These are phyloP conservation scores for Xylaria longipes DNA, from an alignment of 495 filamentous ascomycete species.

Conservation along the genomic window DNA sequence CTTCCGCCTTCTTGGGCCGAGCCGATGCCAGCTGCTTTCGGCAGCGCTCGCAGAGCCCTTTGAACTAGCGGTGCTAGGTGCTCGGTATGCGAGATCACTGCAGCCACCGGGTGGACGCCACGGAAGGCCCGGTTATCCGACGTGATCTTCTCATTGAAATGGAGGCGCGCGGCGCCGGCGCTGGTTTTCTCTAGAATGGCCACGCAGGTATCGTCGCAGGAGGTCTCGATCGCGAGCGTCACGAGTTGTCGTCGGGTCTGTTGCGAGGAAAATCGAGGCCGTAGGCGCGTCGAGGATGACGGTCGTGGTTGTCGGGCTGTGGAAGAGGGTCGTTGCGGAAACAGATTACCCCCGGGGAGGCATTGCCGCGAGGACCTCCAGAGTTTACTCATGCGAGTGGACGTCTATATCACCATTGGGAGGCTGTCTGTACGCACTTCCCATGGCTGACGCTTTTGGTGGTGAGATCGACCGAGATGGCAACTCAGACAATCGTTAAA, in stretches of 20 bases:
- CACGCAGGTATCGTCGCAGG: constrained; percentile 97
- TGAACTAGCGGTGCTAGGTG: constrained; percentile 70
- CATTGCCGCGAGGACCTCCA: constrained; percentile 12
- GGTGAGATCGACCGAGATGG: neutral
- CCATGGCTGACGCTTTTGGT: neutral
- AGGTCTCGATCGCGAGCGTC: constrained; percentile 91
- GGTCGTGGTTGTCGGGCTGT: neutral
- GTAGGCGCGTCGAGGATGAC: neutral
- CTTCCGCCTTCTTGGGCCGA: constrained; percentile 26
- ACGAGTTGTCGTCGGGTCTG: constrained; percentile 48
- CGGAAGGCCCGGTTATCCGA: constrained; percentile 71
- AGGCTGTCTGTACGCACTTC: neutral
- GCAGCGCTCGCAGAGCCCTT: constrained; percentile 65
- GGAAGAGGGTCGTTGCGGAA: neutral
- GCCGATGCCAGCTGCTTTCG: constrained; percentile 36
- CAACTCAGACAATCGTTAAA: neutral
- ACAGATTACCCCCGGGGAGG: constrained; percentile 16
- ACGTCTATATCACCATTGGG: neutral
- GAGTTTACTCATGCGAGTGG: constrained; percentile 11
- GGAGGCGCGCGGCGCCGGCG: constrained; percentile 57
- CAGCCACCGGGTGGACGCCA: constrained; percentile 79
- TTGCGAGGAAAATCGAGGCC: neutral
- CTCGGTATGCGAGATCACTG: constrained; percentile 74
- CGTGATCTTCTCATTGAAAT: constrained; percentile 84
- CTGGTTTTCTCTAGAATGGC: constrained; percentile 73